Base-by-base conservation (phyloP, 169 alveolate genomes). In the Besnoitia besnoiti region DNA sequence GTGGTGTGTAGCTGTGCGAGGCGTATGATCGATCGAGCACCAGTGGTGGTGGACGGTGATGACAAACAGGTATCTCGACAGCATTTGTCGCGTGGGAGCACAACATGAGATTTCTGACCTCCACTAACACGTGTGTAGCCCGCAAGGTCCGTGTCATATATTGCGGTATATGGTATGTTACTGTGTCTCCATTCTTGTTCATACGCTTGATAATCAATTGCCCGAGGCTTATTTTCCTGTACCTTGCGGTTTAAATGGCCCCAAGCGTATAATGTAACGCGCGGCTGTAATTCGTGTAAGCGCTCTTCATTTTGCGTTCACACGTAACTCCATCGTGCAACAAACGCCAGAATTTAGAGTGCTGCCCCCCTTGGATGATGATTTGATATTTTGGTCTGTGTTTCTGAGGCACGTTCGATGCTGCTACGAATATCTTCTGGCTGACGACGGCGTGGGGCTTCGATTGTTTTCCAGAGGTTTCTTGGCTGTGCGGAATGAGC, bases 241-340 rank as follows among this genome's bases (percentile, higher is more conserved):
- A 73, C 84, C 84, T 73, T 73, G 84, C 46, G 84, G 84, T 30
- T 73, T 73, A 73, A 73, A 73, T 73, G 84, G 84, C 84, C 84
- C 84, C 84, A 39, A 39, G 84, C 84, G 84, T 39, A 73, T 33
- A 73, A 14, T n/a, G 5, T 10, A 73, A 37, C 46, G 84, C 84
- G 19, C 84, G 30, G 19, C 46, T 33, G 33, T 37, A 73, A 73
- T 73, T 33, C 40, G 46, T 73, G 84, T 39, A 73, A 44, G 16
- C 84, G 84, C 46, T 73, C 19, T 21, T 55, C n/a, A 16, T 49
- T 55, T 55, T 24, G 84, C 33, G 84, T 33, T 44, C 27, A 39
- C 84, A 73, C 46, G 84, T 21, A 73, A 73, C 84, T 73, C 84
- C 84, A 33, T 39, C 30, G 46, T 37, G 84, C 84, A 24, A 73